Conservation (phyloP, 1,284 basidiomycete species). For the Pascua guehoae region DNA sequence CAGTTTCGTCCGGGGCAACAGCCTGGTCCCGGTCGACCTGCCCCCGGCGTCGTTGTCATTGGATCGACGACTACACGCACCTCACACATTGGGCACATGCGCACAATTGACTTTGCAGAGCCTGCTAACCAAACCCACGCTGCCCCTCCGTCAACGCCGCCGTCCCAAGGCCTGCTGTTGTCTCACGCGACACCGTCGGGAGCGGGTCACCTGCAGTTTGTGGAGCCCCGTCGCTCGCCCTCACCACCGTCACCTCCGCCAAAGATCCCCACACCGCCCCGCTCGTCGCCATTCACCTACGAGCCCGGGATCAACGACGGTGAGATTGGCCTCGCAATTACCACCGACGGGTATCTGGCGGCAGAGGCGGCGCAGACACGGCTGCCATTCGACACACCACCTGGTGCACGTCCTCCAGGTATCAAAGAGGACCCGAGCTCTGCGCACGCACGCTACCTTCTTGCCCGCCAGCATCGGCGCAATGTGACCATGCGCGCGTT, state of each 20-base stretch:
- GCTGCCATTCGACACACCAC: conserved; percentile 9
- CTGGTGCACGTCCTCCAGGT: not conserved
- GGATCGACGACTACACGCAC: not conserved
- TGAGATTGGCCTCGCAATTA: conserved; percentile 35
- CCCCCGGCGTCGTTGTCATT: too few species aligned
- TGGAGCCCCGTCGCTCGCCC: too few species aligned
- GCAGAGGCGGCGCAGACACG: conserved; percentile 1
- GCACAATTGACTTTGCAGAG: conserved; percentile 15
- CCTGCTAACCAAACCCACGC: not conserved
- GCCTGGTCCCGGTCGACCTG: too few species aligned
- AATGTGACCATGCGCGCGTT: conserved; percentile 37
- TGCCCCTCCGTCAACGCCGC: not conserved
- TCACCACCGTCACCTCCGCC: conserved; percentile 5
- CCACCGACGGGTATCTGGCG: conserved; percentile 15
- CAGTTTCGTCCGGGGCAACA: conserved; percentile 8
- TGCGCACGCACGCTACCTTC: conserved; percentile 31
- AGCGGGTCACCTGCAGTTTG: too few species aligned
- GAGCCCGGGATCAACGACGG: conserved; percentile 4
- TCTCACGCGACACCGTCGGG: too few species aligned
- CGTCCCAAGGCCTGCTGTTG: too few species aligned
- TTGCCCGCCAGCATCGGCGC: conserved; percentile 40
- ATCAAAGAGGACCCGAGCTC: conserved; percentile 18
- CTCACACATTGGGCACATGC: not conserved
- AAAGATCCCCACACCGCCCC: conserved; percentile 8
- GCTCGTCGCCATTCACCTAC: conserved; percentile 9